phyloP scores from a whole-genome alignment of 2,329 filamentous ascomycete species.

The Neophaeococcomyces aloes region DNA sequence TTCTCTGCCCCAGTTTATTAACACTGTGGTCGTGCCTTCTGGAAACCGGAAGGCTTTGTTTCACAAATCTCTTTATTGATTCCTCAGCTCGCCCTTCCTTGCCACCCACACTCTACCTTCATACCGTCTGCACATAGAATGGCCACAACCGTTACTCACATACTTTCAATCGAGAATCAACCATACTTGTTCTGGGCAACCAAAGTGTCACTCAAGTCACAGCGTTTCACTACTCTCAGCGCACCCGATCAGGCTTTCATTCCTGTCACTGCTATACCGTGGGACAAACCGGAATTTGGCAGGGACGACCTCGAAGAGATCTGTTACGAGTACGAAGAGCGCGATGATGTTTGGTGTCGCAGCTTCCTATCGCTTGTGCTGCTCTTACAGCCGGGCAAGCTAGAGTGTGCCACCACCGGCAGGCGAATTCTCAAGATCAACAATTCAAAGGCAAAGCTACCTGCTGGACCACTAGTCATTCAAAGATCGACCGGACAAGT shows the following conservation, averaged over 20 bases:
- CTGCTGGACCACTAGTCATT: conserved; percentile 14
- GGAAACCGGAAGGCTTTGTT: too few relatives aligned
- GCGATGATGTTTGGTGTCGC: conserved; percentile 16
- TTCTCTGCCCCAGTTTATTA: too few relatives aligned
- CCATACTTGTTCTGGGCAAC: conserved; percentile 9
- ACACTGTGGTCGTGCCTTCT: too few relatives aligned
- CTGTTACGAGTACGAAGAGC: conserved; percentile 8
- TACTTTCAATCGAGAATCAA: conserved; percentile 11
- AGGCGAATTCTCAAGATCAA: conserved; percentile 13
- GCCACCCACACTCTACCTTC: neutral
- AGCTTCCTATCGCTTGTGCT: conserved; percentile 14
- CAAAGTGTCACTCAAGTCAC: conserved; percentile 22
- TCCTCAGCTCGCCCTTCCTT: neutral
- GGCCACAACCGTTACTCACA: conserved; percentile 5
- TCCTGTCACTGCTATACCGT: conserved; percentile 15
- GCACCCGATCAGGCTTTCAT: conserved; percentile 12
- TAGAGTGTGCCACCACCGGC: conserved; percentile 5
- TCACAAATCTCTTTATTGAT: neutral
- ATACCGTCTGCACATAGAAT: conserved; percentile 6
- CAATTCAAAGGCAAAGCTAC: conserved; percentile 9
- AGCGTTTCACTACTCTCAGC: conserved; percentile 5
- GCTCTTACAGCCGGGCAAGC: conserved; percentile 11
- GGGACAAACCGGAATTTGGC: conserved; percentile 10
- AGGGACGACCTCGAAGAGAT: conserved; percentile 10
- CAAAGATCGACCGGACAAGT: conserved; percentile 13